A percentile compares a stretch with the other conserved stretches of the same genome.
Conservation (phyloP, 768 basidiomycete genomes). For the Fomitopsis pulvina region DNA sequence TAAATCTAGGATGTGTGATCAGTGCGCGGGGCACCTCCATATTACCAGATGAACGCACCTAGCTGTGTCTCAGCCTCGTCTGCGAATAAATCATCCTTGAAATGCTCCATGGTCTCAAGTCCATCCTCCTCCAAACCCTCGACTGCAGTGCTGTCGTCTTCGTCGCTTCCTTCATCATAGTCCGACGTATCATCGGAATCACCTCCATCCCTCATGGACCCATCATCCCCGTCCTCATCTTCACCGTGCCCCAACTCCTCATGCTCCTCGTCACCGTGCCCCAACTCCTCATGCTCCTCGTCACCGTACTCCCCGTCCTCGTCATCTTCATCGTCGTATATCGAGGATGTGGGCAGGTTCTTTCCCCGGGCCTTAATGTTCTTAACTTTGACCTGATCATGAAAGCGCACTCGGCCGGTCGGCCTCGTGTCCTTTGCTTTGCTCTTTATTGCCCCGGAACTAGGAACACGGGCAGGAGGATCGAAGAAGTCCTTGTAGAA, state of each 20-base stretch:
- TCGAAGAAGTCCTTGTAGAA: slow-evolving; percentile 82
- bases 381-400: slow-evolving; percentile 75
- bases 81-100: slow-evolving; percentile 76
- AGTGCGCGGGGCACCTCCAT: neutral
- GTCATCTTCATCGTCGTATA: slow-evolving; percentile 36
- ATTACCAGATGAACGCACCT: slow-evolving; percentile 5
- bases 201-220: slow-evolving; percentile 19
- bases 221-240: slow-evolving; percentile 24
- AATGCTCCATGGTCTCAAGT: slow-evolving; percentile 51
- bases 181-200: slow-evolving; percentile 20
- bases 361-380: slow-evolving; percentile 72
- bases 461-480: slow-evolving; percentile 36
- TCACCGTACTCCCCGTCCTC: slow-evolving; percentile 32
- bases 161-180: slow-evolving; percentile 16
- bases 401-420: slow-evolving; percentile 63
- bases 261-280: slow-evolving; percentile 13
- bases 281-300: slow-evolving; percentile 17
- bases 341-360: slow-evolving; percentile 44
- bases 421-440: slow-evolving; percentile 14
- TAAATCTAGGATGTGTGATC: slow-evolving; percentile 35
- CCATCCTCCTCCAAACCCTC: slow-evolving; percentile 16
- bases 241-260: slow-evolving; percentile 18
- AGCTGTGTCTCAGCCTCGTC: slow-evolving; percentile 43
- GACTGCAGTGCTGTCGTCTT: neutral
- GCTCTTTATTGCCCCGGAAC: slow-evolving; percentile 14